A percentile compares a stretch with the other conserved stretches of the same genome.
Evolutionary conservation across 2,329 filamentous ascomycete genomes (phyloP).

Genomic region (Myriosclerotinia duriaeana): DNA sequence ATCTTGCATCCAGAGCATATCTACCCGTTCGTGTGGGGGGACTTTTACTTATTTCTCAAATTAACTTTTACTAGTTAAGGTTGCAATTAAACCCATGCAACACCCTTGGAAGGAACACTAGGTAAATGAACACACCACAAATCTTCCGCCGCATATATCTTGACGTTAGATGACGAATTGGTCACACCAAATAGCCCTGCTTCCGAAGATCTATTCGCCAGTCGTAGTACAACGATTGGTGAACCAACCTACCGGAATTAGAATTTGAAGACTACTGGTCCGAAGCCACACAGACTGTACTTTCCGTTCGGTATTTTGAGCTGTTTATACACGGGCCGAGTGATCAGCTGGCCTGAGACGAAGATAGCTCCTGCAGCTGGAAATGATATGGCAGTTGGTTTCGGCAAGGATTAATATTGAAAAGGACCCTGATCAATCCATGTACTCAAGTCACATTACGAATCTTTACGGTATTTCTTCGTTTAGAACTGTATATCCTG

Average conservation of each 20-base stretch:
- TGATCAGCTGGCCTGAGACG: not conserved
- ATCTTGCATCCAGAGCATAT: conserved; percentile 4
- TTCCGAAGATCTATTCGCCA: conserved; percentile 3
- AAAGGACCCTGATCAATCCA: not conserved
- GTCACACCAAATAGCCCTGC: not conserved
- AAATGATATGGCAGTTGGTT: not conserved
- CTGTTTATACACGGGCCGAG: conserved; percentile 12
- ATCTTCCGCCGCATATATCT: not conserved
- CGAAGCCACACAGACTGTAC: not conserved
- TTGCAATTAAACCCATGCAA: not conserved
- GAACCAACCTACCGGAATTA: conserved; percentile 9
- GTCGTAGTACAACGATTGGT: not conserved
- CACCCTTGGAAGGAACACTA: not conserved
- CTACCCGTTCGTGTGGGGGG: not conserved
- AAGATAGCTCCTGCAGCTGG: conserved; percentile 9
- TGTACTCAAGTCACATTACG: not conserved
- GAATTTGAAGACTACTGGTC: not conserved
- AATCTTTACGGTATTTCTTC: not conserved
- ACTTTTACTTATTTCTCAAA: not conserved
- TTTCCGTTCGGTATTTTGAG: not conserved
- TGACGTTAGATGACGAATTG: not conserved
- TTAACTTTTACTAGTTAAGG: not conserved
- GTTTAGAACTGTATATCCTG: not conserved
- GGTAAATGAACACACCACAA: not conserved
- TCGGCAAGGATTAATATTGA: not conserved